These are phyloP conservation scores for Naegleria gruberi DNA, from an alignment of 208 protist genomes.

Conservation along the genomic window DNA sequence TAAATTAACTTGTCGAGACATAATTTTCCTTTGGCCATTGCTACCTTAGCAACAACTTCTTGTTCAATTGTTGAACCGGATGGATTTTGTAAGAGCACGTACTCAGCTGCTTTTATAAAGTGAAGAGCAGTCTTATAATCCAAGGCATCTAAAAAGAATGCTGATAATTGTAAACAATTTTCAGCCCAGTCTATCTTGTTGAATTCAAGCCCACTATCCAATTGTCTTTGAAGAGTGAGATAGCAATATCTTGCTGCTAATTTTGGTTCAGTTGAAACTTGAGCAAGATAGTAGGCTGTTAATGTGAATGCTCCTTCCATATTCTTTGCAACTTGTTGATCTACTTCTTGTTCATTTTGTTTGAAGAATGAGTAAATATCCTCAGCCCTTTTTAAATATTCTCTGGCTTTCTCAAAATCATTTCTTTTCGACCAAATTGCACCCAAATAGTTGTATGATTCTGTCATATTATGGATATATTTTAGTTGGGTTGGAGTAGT, in stretches of 20 bases:
- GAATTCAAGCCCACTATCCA: conserved; percentile 65
- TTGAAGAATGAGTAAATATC: conserved; percentile 26
- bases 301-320: conserved; percentile 62
- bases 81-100: conserved; percentile 25
- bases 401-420: conserved; percentile 22
- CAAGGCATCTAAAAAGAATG: conserved; percentile 56
- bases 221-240: conserved; percentile 66
- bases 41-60: neutral
- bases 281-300: conserved; percentile 72
- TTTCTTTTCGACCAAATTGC: conserved; percentile 28
- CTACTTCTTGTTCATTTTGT: neutral
- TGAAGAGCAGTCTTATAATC: conserved; percentile 64
- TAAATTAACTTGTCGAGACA: neutral
- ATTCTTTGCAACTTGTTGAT: conserved; percentile 45
- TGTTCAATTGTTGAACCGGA: neutral
- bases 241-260: conserved; percentile 65
- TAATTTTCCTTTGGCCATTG: neutral
- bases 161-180: conserved; percentile 67
- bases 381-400: conserved; percentile 15
- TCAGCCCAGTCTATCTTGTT: conserved; percentile 59
- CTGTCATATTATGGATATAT: neutral
- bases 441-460: conserved; percentile 27
- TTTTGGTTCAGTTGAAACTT: conserved; percentile 54
- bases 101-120: conserved; percentile 65
- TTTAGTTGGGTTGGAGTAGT: neutral